Base-by-base conservation (phyloP, 495 filamentous ascomycete species). In the Daldinia childiae region DNA sequence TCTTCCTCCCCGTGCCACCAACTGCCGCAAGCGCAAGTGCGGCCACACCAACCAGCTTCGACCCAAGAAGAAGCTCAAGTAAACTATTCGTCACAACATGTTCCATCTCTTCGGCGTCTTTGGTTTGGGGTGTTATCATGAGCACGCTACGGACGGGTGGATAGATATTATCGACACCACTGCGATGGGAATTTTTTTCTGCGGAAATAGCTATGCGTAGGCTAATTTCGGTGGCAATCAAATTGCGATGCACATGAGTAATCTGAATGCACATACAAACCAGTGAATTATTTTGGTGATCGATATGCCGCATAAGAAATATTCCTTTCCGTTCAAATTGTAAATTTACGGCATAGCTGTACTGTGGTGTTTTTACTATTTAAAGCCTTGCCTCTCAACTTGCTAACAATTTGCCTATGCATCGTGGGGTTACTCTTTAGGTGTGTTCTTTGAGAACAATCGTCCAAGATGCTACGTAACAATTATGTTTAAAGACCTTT, bases 11-110 rank as follows among this genome's bases (percentile, higher is more conserved):
- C 91, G 95, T 87, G 95, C 95, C 73, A 98, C 95, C 86, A 99
- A 99, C 90, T 98, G 95, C 92, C 90, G 96, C 78, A 98, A 99
- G 93, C 93, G 92, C 87, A 98, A 99, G 90, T 99, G 95, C 85
- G 95, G 95, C 68, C 95, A 99, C 89, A 94, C 88, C 87, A 98
- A 98, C 91, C 95, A 99, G 89, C 91, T 99, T 79, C 93, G 96
- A 86, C 95, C 95, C 81, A 99, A 99, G 95, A 99, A 99, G 94
- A 99, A 99, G 94, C 89, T 99, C 78, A 99, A 99, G 88, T 99
- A 94, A 77, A 80, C 80, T 73, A 77, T 76, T 81, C 67, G 70
- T 68, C 58, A 69, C 68, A 6, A 4, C 43, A 43, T 71, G 45
- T 74, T 74, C 77, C 78, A 68, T 77, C 77, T 74, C 71, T 79